Conservation (phyloP, 768 basidiomycete genomes). For the Kwoniella heveanensis region DNA sequence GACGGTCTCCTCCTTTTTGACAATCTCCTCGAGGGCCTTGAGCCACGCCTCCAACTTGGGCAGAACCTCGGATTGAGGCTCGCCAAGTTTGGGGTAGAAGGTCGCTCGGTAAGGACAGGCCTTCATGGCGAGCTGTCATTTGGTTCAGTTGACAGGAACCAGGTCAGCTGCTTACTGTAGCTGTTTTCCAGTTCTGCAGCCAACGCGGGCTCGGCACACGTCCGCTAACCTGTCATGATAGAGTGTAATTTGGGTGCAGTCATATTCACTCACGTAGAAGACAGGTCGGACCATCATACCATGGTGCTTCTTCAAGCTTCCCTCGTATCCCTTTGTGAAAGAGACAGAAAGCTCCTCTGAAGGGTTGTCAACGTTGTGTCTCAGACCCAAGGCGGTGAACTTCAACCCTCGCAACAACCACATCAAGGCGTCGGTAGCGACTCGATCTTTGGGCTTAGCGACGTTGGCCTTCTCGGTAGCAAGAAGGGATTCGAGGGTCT, state of each 20-base stretch:
- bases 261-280: conserved; percentile 61
- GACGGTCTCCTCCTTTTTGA: conserved; percentile 61
- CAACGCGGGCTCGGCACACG: no score
- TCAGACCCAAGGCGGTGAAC: conserved; percentile 73
- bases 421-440: conserved; percentile 85
- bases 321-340: conserved; percentile 79
- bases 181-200: no score
- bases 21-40: conserved; percentile 61
- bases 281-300: conserved; percentile 61
- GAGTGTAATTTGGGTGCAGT: neutral
- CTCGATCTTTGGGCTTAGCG: conserved; percentile 62
- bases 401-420: conserved; percentile 86
- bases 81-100: conserved; percentile 65
- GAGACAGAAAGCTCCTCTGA: conserved; percentile 68
- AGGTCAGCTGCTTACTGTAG: no score
- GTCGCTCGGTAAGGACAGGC: conserved; percentile 66
- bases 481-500: conserved; percentile 81
- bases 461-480: conserved; percentile 81
- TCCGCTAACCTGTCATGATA: no score
- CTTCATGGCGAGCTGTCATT: conserved; percentile 67
- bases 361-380: conserved; percentile 69
- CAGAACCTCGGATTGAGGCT: conserved; percentile 60
- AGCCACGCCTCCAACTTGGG: conserved; percentile 63
- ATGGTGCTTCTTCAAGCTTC: conserved; percentile 81
- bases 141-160: neutral